Conservation (phyloP, 148 eudicot species). For the Bassia scoparia region DNA sequence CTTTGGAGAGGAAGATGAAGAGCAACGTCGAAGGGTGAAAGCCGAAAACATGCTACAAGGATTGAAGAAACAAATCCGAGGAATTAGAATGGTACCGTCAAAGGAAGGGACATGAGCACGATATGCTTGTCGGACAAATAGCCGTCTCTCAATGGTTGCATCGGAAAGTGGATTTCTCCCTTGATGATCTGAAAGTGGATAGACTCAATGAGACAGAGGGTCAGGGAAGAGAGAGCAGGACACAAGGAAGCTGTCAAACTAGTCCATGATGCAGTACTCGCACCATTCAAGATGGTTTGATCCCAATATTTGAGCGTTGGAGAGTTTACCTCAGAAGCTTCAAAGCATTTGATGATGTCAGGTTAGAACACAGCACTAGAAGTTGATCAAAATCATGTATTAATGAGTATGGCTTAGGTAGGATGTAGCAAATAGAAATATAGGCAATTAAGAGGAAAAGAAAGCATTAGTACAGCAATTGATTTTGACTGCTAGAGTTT, state of each 20-base stretch:
- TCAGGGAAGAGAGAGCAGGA: conserved; percentile 60
- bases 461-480: neutral
- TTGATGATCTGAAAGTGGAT: conserved; percentile 81
- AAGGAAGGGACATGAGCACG: conserved; percentile 33
- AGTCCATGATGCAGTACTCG: conserved; percentile 62
- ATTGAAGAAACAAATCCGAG: conserved; percentile 52
- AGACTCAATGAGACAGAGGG: conserved; percentile 59
- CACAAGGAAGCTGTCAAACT: conserved; percentile 73
- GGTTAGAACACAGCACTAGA: conserved; percentile 36
- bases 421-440: neutral
- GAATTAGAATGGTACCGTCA: conserved; percentile 40
- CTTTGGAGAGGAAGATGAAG: conserved; percentile 75
- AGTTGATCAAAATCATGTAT: conserved; percentile 2
- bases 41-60: conserved; percentile 66
- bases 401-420: neutral
- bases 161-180: conserved; percentile 67
- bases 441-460: neutral
- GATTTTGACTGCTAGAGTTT: neutral
- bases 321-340: conserved; percentile 60
- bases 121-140: conserved; percentile 44
- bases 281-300: conserved; percentile 75
- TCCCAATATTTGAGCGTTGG: conserved; percentile 85
- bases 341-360: conserved; percentile 79
- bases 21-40: conserved; percentile 62
- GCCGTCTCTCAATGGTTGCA: conserved; percentile 50